These are phyloP conservation scores for Silene uniflora DNA, from an alignment of 148 eudicot genomes.

Conservation along the genomic window DNA sequence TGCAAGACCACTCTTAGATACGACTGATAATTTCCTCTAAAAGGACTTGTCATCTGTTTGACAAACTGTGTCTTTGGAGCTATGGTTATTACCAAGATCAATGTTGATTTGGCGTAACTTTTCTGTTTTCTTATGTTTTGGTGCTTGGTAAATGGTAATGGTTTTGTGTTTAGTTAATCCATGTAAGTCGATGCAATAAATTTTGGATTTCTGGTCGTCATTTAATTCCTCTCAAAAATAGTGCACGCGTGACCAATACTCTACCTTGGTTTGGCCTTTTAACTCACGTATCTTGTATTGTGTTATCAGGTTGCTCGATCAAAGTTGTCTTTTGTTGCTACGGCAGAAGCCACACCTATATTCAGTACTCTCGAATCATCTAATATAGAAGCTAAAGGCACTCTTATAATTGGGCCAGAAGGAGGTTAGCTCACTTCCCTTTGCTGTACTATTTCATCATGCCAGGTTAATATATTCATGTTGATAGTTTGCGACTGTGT, in stretches of 20 bases:
- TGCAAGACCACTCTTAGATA: too few relatives aligned
- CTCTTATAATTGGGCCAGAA: slow-evolving; percentile 92
- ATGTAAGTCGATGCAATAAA: neutral
- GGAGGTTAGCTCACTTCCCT: slow-evolving; percentile 59
- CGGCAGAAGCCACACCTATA: slow-evolving; percentile 79
- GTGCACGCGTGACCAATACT: too few relatives aligned
- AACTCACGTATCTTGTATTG: slow-evolving; percentile 8
- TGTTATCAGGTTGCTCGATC: slow-evolving; percentile 52
- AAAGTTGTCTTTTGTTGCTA: slow-evolving; percentile 73
- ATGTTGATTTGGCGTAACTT: too few relatives aligned
- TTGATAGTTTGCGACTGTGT: neutral
- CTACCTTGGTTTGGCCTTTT: neutral
- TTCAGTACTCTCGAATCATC: slow-evolving; percentile 44
- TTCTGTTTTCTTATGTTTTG: too few relatives aligned
- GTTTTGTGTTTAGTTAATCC: too few relatives aligned
- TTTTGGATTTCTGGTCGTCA: neutral
- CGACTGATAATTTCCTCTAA: neutral
- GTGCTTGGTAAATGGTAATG: too few relatives aligned
- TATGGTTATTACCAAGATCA: too few relatives aligned
- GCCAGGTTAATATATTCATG: neutral
- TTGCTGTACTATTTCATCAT: neutral
- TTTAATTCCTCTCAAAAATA: too few relatives aligned
- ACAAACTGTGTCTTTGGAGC: neutral
- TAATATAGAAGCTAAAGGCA: slow-evolving; percentile 46
- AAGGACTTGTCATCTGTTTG: neutral